phyloP scores from a whole-genome alignment of 805 yeast species.

The Jamesozyma rosinii region DNA sequence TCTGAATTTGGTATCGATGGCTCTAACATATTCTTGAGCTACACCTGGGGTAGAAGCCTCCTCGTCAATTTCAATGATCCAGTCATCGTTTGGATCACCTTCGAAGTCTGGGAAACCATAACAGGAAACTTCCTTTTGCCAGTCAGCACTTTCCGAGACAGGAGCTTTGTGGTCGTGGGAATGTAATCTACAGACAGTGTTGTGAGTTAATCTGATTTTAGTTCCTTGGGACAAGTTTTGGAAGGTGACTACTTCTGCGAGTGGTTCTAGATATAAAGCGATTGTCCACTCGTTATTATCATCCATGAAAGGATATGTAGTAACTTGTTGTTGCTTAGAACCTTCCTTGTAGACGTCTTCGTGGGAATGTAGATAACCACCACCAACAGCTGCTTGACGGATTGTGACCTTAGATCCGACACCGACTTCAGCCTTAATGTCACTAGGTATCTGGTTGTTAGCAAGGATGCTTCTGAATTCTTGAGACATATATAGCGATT shows the following conservation, averaged over 20 bases:
- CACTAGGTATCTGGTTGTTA: slow-evolving; percentile 51
- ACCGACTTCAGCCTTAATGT: slow-evolving; percentile 60
- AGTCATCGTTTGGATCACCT: slow-evolving; percentile 83
- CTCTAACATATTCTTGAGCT: slow-evolving; percentile 49
- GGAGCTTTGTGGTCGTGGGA: slow-evolving; percentile 84
- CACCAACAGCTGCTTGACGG: slow-evolving; percentile 62
- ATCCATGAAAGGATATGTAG: slow-evolving; percentile 72
- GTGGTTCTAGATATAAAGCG: slow-evolving; percentile 54
- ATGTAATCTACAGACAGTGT: slow-evolving; percentile 60
- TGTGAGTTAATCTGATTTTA: slow-evolving; percentile 55
- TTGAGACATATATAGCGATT: slow-evolving; percentile 59
- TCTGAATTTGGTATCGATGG: slow-evolving; percentile 63
- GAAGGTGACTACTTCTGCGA: slow-evolving; percentile 50
- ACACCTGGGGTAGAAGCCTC: slow-evolving; percentile 40
- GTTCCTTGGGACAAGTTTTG: slow-evolving; percentile 58
- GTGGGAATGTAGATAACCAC: slow-evolving; percentile 80
- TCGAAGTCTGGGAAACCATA: slow-evolving; percentile 69
- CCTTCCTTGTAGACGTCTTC: slow-evolving; percentile 62
- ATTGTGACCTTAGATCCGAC: slow-evolving; percentile 59
- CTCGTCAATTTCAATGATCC: slow-evolving; percentile 63
- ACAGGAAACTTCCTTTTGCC: slow-evolving; percentile 77
- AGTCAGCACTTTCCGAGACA: slow-evolving; percentile 56
- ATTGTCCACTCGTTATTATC: slow-evolving; percentile 61
- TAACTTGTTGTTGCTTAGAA: slow-evolving; percentile 75
- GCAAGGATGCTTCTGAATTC: slow-evolving; percentile 58